Evolutionary conservation across 2,329 filamentous ascomycete species (phyloP).

Genomic region (Penicillium sp.): DNA sequence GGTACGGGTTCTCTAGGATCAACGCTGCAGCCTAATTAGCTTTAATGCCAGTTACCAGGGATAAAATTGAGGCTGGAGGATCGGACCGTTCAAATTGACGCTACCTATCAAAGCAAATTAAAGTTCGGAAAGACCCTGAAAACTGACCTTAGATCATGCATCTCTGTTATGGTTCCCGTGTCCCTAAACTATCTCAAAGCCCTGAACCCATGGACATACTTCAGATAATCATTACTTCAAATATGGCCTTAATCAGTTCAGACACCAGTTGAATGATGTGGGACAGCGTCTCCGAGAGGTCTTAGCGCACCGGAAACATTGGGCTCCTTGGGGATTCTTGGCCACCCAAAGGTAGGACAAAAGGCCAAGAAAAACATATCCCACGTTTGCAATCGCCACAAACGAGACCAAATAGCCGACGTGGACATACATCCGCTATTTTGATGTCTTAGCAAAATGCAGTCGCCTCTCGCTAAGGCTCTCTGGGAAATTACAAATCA

Average conservation of each 20-base stretch:
- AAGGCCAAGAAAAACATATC: constrained; percentile 11
- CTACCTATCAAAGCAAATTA: neutral
- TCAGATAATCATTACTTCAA: no score
- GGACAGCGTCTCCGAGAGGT: constrained; percentile 4
- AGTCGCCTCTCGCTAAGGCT: neutral
- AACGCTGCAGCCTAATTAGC: constrained; percentile 16
- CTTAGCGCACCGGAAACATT: constrained; percentile 14
- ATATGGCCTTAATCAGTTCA: no score
- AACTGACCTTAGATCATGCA: neutral
- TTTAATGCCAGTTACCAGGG: neutral
- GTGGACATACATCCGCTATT: neutral
- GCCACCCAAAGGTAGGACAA: constrained; percentile 16
- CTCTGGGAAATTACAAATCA: neutral
- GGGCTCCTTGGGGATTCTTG: constrained; percentile 6
- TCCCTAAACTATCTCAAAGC: no score
- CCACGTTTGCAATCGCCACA: constrained; percentile 11
- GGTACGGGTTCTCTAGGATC: constrained; percentile 8
- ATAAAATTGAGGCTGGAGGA: neutral
- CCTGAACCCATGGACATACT: no score
- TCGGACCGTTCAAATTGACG: neutral
- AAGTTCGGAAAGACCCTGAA: neutral
- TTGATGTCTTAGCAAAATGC: neutral
- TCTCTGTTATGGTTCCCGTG: neutral
- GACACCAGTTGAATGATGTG: neutral
- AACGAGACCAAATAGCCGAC: neutral